Percentiles rank a stretch among this genome's conserved stretches.
These are phyloP conservation scores for Zasmidium cellare DNA, from an alignment of 2,329 filamentous ascomycete genomes.

Conservation along the genomic window DNA sequence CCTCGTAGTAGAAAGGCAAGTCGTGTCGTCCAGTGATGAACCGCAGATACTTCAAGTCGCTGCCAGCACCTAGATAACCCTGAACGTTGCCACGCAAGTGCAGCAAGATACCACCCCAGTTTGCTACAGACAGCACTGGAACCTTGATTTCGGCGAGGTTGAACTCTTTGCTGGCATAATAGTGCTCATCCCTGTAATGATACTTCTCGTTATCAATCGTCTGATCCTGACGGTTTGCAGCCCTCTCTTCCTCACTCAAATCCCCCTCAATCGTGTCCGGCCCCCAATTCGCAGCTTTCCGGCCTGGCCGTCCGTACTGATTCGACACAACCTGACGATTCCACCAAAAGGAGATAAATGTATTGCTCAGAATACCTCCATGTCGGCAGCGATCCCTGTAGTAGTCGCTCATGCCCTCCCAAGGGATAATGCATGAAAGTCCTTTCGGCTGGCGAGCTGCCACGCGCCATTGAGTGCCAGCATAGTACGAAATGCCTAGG, in stretches of 20 bases:
- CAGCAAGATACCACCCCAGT: constrained; percentile 70
- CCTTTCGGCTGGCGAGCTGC: constrained; percentile 44
- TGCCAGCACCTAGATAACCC: constrained; percentile 64
- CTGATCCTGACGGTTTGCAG: constrained; percentile 45
- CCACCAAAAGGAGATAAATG: constrained; percentile 65
- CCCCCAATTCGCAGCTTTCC: constrained; percentile 54
- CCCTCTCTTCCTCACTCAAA: constrained; percentile 54
- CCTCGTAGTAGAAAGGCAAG: constrained; percentile 69
- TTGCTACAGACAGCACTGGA: constrained; percentile 65
- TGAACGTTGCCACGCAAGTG: constrained; percentile 70
- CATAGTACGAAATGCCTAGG: constrained; percentile 47
- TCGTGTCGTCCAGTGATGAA: constrained; percentile 71
- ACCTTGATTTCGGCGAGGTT: constrained; percentile 66
- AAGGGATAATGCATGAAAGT: constrained; percentile 47
- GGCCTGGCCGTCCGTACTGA: constrained; percentile 60
- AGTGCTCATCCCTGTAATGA: constrained; percentile 61
- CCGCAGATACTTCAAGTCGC: constrained; percentile 66
- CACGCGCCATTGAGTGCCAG: constrained; percentile 44
- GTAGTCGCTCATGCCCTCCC: constrained; percentile 50
- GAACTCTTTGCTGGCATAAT: constrained; percentile 67
- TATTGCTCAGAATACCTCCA: constrained; percentile 41
- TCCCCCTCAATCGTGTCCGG: constrained; percentile 59
- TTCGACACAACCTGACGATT: constrained; percentile 65
- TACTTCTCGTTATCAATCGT: constrained; percentile 49
- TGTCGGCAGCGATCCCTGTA: constrained; percentile 50